These are phyloP conservation scores for Penicillium riverlandense DNA, from an alignment of 495 filamentous ascomycete genomes.

Conservation along the genomic window DNA sequence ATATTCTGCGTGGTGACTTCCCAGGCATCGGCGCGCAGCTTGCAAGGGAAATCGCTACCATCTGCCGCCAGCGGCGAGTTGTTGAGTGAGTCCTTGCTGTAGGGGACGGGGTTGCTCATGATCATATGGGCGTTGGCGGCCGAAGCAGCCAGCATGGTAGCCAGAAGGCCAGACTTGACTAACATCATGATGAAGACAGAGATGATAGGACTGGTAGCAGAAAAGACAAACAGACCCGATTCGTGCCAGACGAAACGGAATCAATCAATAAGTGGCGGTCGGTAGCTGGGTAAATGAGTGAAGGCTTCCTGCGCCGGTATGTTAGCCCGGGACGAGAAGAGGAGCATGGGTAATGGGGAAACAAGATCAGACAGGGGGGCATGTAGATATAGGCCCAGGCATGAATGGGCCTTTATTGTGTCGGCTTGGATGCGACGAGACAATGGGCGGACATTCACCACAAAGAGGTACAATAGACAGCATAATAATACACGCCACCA, in stretches of 20 bases:
- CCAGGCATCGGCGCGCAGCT: conserved; percentile 31
- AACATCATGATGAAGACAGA: conserved; percentile 30
- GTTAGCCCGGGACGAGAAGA: conserved; percentile 1
- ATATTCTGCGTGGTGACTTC: conserved; percentile 16
- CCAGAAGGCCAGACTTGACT: conserved; percentile 25
- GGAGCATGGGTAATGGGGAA: background rate
- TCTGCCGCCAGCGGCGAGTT: conserved; percentile 53
- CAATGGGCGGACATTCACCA: background rate
- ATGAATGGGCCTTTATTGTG: conserved; percentile 1
- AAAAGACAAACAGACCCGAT: conserved; percentile 15
- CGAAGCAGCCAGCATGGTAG: conserved; percentile 42
- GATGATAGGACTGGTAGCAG: background rate
- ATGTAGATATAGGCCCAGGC: background rate
- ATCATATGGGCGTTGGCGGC: conserved; percentile 57
- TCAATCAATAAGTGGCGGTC: conserved; percentile 12
- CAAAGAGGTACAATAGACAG: background rate
- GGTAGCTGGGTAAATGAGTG: conserved; percentile 12
- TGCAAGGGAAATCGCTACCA: conserved; percentile 76
- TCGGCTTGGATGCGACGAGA: background rate
- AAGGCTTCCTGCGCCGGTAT: conserved; percentile 3
- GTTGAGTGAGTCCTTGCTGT: conserved; percentile 38
- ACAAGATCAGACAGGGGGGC: background rate
- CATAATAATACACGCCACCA: background rate
- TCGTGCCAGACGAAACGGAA: conserved; percentile 39
- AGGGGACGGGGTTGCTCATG: conserved; percentile 65